A percentile compares a stretch with the other conserved stretches of the same genome.
Conservation (phyloP, 139 green algal genomes). For the Chloropicon primus region DNA sequence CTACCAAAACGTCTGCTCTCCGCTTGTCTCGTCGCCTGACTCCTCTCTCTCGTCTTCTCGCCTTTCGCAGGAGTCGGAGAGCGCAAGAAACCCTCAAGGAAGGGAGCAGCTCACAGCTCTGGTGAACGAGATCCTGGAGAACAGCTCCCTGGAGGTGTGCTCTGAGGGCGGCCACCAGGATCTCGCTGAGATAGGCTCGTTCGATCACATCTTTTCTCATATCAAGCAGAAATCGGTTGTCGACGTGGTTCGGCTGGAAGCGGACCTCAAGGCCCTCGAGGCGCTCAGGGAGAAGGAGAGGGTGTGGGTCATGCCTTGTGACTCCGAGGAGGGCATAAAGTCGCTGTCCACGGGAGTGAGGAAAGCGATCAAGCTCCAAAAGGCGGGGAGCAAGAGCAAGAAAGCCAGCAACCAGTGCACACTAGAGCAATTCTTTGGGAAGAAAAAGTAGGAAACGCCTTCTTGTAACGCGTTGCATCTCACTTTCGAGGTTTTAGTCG, state of each 20-base stretch:
- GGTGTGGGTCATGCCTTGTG: background rate
- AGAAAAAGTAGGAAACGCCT: too few relatives aligned
- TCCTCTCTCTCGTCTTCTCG: too few relatives aligned
- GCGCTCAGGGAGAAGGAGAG: background rate
- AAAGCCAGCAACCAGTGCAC: background rate
- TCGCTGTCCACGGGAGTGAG: conserved; percentile 1
- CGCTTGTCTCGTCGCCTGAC: too few relatives aligned
- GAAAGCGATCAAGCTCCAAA: background rate
- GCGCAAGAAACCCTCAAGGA: background rate
- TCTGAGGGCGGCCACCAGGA: background rate
- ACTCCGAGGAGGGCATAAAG: background rate
- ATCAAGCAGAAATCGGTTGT: conserved; percentile 2
- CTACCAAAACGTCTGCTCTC: too few relatives aligned
- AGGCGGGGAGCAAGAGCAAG: background rate
- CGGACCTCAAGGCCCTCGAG: background rate
- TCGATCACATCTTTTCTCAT: conserved; percentile 4
- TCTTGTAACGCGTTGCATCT: too few relatives aligned
- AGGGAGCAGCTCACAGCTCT: background rate
- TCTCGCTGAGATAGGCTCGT: background rate
- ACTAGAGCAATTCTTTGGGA: background rate
- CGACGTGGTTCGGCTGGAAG: background rate
- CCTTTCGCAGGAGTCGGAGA: background rate
- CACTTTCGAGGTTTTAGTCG: too few relatives aligned
- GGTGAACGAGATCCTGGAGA: background rate
- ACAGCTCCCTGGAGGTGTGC: background rate